Base-by-base conservation (phyloP, 164 flowering plant genomes). In the Stephania yunnanensis region DNA sequence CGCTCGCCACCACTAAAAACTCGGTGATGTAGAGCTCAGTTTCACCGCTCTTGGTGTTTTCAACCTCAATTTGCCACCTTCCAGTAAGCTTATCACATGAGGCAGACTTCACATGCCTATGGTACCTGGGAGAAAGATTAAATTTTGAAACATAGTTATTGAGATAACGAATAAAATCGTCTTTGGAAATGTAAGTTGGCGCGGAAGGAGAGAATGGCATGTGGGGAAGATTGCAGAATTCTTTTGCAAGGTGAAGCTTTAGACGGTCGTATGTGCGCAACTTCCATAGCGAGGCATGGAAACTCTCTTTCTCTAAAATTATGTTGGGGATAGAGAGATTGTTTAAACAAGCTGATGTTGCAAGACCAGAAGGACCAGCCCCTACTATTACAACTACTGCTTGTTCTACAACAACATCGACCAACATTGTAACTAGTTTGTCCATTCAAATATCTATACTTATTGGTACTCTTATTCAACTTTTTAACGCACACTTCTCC, bases 351-450 rank as follows among this genome's bases (percentile, higher is more conserved):
- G 75, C 75, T 42, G 75, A 73, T 1, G 69, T 73, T 58, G 84
- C 80, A 3, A 82, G 53, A 13, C 84, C 84, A 19, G 84, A 71
- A 7, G 82, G 79, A 10, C 84, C 84, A 11, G 80, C 82, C 6
- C 84, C 84, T 11, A 82, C 76, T 42, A 82, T 72, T 45, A 82
- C 48, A 1, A 74, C 83, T 2, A 10, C 30, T 55, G 50, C 74
- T 77, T 79, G 71, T 46, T 46, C 46, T 7, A 12, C 36, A 2
- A 12, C 61, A 2, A 50, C 2, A 9, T 50, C 12, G 55, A 9
- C 10, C 13, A 19, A 53, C 13, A 19, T 13, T 53, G 19, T 53
- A 53, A 19, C 61, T 53, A 53, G 15, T 4, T 5, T 53, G 15
- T 4, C 13, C 61, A 12, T 19, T 2, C 10, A 13, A 13, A 12